These are phyloP conservation scores for Leucosporidium creatinivorum DNA, from an alignment of 768 basidiomycete genomes.

Conservation along the genomic window DNA sequence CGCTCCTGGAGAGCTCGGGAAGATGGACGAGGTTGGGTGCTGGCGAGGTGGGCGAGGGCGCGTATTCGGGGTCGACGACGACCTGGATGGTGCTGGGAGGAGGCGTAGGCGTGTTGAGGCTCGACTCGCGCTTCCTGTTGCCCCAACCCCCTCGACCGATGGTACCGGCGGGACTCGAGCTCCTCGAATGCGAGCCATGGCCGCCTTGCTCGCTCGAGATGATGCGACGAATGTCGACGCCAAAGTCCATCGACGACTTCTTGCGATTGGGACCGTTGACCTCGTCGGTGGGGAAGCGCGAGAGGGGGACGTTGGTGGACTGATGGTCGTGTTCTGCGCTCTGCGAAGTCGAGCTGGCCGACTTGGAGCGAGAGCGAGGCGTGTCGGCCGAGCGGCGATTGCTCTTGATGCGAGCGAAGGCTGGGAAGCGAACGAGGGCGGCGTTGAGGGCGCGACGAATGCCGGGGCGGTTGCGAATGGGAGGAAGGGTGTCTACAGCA, in stretches of 20 bases:
- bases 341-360: slow-evolving; percentile 30
- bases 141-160: background rate
- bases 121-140: slow-evolving; percentile 7
- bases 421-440: slow-evolving; percentile 33
- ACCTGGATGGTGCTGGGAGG: background rate
- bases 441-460: slow-evolving; percentile 36
- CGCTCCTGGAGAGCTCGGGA: slow-evolving; percentile 19
- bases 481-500: slow-evolving; percentile 11
- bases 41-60: background rate
- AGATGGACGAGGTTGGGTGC: slow-evolving; percentile 1
- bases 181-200: slow-evolving; percentile 8
- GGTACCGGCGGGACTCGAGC: too few relatives aligned
- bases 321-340: slow-evolving; percentile 17
- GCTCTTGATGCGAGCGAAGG: slow-evolving; percentile 28
- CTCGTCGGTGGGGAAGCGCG: slow-evolving; percentile 20
- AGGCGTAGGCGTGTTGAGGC: background rate
- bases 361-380: slow-evolving; percentile 28
- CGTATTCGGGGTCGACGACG: too few relatives aligned
- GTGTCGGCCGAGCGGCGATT: slow-evolving; percentile 5
- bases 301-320: slow-evolving; percentile 3
- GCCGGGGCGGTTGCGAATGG: slow-evolving; percentile 28
- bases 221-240: slow-evolving; percentile 22
- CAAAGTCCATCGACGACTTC: slow-evolving; percentile 18
- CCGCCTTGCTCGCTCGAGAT: slow-evolving; percentile 21
- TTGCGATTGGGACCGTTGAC: slow-evolving; percentile 1